These are phyloP conservation scores for Fusarium sp. DNA, from an alignment of 2,329 filamentous ascomycete genomes.

Conservation along the genomic window DNA sequence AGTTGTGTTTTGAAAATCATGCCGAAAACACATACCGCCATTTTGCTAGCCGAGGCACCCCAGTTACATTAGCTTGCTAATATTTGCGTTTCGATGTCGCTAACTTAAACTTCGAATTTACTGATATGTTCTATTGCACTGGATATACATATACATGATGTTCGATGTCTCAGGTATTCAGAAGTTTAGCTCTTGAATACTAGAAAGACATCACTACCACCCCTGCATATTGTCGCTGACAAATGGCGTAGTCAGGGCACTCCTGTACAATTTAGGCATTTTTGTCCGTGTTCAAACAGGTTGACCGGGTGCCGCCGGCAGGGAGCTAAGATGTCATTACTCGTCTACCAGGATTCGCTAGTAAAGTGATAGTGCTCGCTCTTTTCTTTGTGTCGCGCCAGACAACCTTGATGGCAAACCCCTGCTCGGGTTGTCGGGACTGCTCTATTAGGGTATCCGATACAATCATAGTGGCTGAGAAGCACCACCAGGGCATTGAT, in stretches of 20 bases:
- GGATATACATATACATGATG: neutral
- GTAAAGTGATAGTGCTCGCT: slow-evolving; percentile 42
- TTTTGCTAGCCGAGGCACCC: slow-evolving; percentile 20
- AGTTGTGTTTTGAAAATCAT: no score
- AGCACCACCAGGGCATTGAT: slow-evolving; percentile 32
- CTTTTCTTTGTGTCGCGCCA: slow-evolving; percentile 38
- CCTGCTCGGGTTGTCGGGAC: slow-evolving; percentile 43
- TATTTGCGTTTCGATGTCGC: neutral
- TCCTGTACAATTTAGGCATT: slow-evolving; percentile 42
- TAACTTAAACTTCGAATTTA: neutral
- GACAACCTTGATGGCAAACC: slow-evolving; percentile 42
- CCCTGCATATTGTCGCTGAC: slow-evolving; percentile 34
- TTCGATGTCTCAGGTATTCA: neutral
- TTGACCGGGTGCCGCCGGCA: slow-evolving; percentile 46
- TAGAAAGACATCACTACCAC: slow-evolving; percentile 9
- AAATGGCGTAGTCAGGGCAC: slow-evolving; percentile 41
- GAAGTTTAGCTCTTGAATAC: neutral
- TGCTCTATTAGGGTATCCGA: slow-evolving; percentile 47
- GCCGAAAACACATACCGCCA: slow-evolving; percentile 35
- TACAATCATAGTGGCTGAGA: slow-evolving; percentile 34
- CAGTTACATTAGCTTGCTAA: slow-evolving; percentile 5
- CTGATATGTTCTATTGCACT: neutral
- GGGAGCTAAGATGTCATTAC: slow-evolving; percentile 27
- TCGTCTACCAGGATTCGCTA: slow-evolving; percentile 25
- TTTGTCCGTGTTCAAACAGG: slow-evolving; percentile 33